These are phyloP conservation scores for Calycina herbarum DNA, from an alignment of 2,329 filamentous ascomycete genomes.

Conservation along the genomic window DNA sequence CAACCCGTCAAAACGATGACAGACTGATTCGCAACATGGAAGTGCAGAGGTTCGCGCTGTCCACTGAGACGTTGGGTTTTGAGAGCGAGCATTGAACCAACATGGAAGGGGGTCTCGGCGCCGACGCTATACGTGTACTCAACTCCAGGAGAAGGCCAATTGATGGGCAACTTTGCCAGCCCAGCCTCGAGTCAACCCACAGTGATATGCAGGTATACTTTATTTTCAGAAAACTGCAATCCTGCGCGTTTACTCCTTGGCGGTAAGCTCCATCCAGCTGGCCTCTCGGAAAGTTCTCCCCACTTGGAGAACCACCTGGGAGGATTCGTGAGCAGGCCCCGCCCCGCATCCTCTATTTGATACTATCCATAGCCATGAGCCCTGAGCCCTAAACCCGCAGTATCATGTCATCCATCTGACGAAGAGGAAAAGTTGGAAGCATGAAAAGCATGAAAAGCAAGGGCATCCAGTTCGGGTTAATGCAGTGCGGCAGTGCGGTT, in stretches of 20 bases:
- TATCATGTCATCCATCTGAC: slow-evolving; percentile 3
- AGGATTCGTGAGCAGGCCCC: neutral
- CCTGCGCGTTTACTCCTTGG: neutral
- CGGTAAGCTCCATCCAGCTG: slow-evolving; percentile 1
- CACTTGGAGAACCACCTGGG: neutral
- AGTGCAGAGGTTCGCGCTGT: neutral
- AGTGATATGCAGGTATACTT: neutral
- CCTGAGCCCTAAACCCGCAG: no score
- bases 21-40: neutral
- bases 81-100: neutral
- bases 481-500: neutral
- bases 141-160: neutral
- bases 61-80: neutral
- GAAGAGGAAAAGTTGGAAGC: neutral
- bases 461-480: neutral
- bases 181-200: neutral
- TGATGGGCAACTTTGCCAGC: neutral
- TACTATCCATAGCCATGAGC: no score
- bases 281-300: no score
- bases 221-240: neutral
- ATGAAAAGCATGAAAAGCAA: neutral
- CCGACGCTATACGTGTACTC: neutral
- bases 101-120: neutral
- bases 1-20: neutral
- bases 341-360: neutral